These are phyloP conservation scores for Trichocomaceae sp. DNA, from an alignment of 2,329 filamentous ascomycete genomes.

Conservation along the genomic window DNA sequence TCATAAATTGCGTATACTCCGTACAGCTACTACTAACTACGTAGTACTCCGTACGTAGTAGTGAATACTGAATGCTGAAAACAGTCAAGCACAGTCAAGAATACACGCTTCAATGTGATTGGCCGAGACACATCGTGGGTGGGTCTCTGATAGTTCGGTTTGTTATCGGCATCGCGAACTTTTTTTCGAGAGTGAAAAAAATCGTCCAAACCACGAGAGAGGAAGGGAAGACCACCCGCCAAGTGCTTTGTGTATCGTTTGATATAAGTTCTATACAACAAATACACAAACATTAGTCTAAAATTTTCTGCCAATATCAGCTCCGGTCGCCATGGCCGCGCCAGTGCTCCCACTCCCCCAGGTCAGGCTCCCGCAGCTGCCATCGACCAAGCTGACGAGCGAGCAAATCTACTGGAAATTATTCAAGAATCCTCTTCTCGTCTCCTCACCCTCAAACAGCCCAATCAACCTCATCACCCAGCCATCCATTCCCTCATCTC, in stretches of 20 bases:
- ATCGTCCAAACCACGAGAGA: neutral
- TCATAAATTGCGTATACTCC: too few species aligned
- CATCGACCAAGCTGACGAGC: constrained; percentile 68
- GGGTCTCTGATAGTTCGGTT: neutral
- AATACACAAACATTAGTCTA: neutral
- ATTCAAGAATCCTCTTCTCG: constrained; percentile 84
- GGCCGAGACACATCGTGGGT: neutral
- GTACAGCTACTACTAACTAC: too few species aligned
- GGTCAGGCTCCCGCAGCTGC: constrained; percentile 75
- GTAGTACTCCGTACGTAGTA: too few species aligned
- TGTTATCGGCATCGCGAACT: neutral
- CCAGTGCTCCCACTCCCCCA: constrained; percentile 73
- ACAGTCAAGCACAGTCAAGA: too few species aligned
- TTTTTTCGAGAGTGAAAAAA: neutral
- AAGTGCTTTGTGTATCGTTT: neutral
- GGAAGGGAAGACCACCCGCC: neutral
- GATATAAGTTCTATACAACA: neutral
- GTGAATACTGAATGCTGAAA: too few species aligned
- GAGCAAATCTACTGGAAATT: constrained; percentile 96
- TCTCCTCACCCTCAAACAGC: constrained; percentile 84
- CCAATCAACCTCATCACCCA: constrained; percentile 86
- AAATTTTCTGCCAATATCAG: neutral
- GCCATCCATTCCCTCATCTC: constrained; percentile 46
- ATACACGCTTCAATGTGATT: too few species aligned
- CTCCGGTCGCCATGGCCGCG: constrained; percentile 61